Conservation (phyloP, 1,284 basidiomycete genomes). For the Cryptococcus maquisensis region DNA sequence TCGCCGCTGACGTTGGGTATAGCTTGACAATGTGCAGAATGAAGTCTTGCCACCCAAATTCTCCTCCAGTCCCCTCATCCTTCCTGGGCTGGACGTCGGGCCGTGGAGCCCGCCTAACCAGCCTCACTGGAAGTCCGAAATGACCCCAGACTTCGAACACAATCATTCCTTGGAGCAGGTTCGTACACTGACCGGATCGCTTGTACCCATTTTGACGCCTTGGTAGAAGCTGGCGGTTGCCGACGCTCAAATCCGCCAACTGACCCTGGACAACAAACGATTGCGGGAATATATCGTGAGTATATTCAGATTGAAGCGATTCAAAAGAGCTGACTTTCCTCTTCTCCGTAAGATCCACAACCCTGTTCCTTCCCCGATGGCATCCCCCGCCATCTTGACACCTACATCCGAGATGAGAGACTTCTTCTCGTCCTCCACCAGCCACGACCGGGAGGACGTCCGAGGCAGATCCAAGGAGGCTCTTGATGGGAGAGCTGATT, state of each 20-base stretch:
- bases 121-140: background rate
- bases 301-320: background rate
- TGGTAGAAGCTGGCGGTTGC: constrained; percentile 19
- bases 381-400: background rate
- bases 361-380: background rate
- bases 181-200: background rate
- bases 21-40: background rate
- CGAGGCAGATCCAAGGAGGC: too few species aligned
- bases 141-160: background rate
- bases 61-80: constrained; percentile 13
- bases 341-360: background rate
- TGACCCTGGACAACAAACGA: constrained; percentile 30
- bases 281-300: constrained; percentile 18
- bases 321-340: background rate
- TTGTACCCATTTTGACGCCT: background rate
- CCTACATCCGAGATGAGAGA: background rate
- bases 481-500: too few species aligned
- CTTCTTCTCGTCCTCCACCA: background rate
- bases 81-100: constrained; percentile 16
- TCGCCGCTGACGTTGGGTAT: too few species aligned
- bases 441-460: too few species aligned
- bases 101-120: constrained; percentile 26
- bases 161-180: constrained; percentile 18
- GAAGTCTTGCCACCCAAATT: background rate
- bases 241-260: constrained; percentile 19